phyloP scores from a whole-genome alignment of 768 basidiomycete species.

The Trametopsis cervina region DNA sequence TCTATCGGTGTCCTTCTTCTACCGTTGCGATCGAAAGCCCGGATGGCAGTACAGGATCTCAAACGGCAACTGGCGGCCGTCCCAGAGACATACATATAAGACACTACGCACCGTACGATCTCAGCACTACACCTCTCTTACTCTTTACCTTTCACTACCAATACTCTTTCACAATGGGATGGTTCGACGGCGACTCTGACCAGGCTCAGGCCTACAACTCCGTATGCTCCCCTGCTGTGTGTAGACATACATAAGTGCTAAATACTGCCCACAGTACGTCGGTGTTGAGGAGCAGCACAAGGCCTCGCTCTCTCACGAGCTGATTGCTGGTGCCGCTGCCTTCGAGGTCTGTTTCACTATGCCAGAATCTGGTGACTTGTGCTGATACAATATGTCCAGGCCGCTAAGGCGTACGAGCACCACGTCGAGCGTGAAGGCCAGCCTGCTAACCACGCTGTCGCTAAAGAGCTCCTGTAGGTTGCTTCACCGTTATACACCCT shows the following conservation, averaged over 20 bases:
- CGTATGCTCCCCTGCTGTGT: constrained; percentile 20
- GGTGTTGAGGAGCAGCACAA: constrained; percentile 30
- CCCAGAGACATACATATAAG: constrained; percentile 8
- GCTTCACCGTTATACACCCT: background rate
- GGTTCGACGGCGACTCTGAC: constrained; percentile 34
- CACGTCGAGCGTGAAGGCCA: constrained; percentile 45
- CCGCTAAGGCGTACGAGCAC: constrained; percentile 55
- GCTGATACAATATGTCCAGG: constrained; percentile 16
- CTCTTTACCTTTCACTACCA: constrained; percentile 10
- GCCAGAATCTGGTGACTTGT: background rate
- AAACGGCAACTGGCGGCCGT: too few species aligned
- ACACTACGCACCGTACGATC: constrained; percentile 2
- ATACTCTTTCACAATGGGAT: constrained; percentile 31
- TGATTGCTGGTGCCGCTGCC: constrained; percentile 60
- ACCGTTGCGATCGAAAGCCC: background rate
- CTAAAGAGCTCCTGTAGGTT: constrained; percentile 47
- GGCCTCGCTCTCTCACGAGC: constrained; percentile 54
- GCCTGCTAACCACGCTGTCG: constrained; percentile 41
- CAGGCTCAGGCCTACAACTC: constrained; percentile 35
- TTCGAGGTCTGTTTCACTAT: constrained; percentile 33
- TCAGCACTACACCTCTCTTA: constrained; percentile 7
- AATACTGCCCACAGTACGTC: background rate
- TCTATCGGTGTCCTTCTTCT: background rate
- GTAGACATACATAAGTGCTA: background rate
- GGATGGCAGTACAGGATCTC: too few species aligned